A percentile compares a stretch with the other conserved stretches of the same genome.
phyloP scores from a whole-genome alignment of 2,329 filamentous ascomycete genomes.

The Colletotrichum sp. region DNA sequence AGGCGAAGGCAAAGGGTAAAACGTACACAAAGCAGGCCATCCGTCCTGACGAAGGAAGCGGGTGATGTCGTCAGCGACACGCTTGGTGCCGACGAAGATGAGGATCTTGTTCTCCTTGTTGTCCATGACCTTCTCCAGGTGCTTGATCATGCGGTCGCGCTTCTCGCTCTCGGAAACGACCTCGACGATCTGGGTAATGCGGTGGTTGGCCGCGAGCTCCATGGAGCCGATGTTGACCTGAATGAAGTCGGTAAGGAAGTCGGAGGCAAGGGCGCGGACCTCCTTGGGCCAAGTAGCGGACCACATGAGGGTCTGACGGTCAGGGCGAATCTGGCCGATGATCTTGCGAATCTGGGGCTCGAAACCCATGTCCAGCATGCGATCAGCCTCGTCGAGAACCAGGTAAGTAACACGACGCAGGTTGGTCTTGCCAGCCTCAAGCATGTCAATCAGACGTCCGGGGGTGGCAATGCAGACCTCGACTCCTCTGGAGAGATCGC shows the following conservation, averaged over 20 bases:
- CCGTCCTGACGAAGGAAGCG: constrained; percentile 96
- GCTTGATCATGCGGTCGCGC: constrained; percentile 96
- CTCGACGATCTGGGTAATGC: constrained; percentile 97
- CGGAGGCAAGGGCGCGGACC: constrained; percentile 86
- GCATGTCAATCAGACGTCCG: constrained; percentile 97
- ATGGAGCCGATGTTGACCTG: constrained; percentile 98
- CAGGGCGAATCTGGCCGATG: constrained; percentile 94
- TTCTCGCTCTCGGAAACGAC: constrained; percentile 97
- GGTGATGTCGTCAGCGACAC: constrained; percentile 97
- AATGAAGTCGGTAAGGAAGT: constrained; percentile 95
- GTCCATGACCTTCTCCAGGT: constrained; percentile 97
- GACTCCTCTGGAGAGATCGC: constrained; percentile 91
- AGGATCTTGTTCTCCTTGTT: constrained; percentile 94
- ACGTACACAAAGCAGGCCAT: constrained; percentile 94
- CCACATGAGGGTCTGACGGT: constrained; percentile 99
- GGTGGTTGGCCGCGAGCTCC: constrained; percentile 95
- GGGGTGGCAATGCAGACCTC: constrained; percentile 99
- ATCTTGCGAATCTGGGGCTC: constrained; percentile 99
- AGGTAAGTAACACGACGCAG: constrained; percentile 97
- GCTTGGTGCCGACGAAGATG: constrained; percentile 93
- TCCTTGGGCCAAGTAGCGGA: constrained; percentile 99
- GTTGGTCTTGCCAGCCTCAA: constrained; percentile 97
- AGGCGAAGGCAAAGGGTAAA: constrained; percentile 35
- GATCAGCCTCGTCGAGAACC: constrained; percentile 97
- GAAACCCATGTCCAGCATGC: constrained; percentile 99